Conservation (phyloP, 371 early-diverging fungal species). For the Chytridium lagenaria region DNA sequence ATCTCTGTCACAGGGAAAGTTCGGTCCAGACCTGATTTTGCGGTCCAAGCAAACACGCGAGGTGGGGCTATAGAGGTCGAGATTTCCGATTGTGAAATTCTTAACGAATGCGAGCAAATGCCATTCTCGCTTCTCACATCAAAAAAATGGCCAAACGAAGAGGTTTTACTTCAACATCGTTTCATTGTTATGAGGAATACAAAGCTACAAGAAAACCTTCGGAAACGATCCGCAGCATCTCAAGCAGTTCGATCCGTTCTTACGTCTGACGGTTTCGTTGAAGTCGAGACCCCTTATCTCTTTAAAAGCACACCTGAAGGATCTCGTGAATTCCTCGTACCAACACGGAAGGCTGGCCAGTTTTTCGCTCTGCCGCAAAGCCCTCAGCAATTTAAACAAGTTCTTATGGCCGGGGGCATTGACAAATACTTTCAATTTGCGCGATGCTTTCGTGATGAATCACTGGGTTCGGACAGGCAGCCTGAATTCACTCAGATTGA, state of each 20-base stretch:
- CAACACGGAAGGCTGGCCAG: slow-evolving; percentile 75
- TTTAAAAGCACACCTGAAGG: slow-evolving; percentile 96
- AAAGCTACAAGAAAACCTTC: slow-evolving; percentile 76
- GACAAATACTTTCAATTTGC: slow-evolving; percentile 94
- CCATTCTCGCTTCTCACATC: slow-evolving; percentile 60
- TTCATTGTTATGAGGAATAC: slow-evolving; percentile 84
- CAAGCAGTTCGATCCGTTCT: slow-evolving; percentile 72
- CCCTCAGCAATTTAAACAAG: slow-evolving; percentile 94
- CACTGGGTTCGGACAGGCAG: slow-evolving; percentile 87
- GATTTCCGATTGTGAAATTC: slow-evolving; percentile 62
- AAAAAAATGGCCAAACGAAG: slow-evolving; percentile 75
- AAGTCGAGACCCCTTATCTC: slow-evolving; percentile 90
- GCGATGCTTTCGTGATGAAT: slow-evolving; percentile 92
- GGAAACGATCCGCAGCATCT: slow-evolving; percentile 68
- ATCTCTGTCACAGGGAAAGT: slow-evolving; percentile 70
- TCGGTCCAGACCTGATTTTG: slow-evolving; percentile 57
- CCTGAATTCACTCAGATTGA: slow-evolving; percentile 96
- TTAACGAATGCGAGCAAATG: slow-evolving; percentile 75
- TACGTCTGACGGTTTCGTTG: slow-evolving; percentile 69
- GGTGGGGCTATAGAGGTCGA: slow-evolving; percentile 79
- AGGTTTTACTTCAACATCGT: slow-evolving; percentile 76
- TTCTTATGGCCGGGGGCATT: slow-evolving; percentile 88
- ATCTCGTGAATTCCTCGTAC: slow-evolving; percentile 91
- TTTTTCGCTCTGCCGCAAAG: slow-evolving; percentile 92
- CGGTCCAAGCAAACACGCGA: slow-evolving; percentile 54